Base-by-base conservation (phyloP, 140 eudicot species). In the Bidens hawaiensis region DNA sequence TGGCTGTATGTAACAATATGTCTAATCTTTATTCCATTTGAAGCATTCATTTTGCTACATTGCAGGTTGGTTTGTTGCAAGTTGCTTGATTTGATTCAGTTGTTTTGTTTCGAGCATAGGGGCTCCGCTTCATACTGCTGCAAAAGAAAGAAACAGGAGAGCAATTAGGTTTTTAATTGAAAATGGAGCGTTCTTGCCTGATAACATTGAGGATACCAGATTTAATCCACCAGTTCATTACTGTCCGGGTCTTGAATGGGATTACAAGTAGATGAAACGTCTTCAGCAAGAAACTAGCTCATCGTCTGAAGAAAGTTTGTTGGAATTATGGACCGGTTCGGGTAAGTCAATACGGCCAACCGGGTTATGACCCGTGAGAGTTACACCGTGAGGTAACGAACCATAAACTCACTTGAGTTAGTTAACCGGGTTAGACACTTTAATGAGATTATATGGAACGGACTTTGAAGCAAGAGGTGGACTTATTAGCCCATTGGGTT, bases 51-150 rank as follows among this genome's bases (percentile, higher is more conserved):
- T 54, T 27, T 6, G 14, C 24, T 55, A 6, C 14, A n/a, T 3
- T 2, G 3, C 23, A 7, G 2, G 33, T 25, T 52, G 33, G 4
- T 51, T 23, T 23, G 58, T 23, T 41, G 6, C 15, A 25, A 23
- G 14, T 15, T 43, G n/a, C 24, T 23, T 13, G 16, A 5, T 6
- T 61, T 4, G 3, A 69, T 30, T 17, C 1, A n/a, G 3, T 12
- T 48, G 6, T 67, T 57, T 27, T 22, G 6, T 8, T 53, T 62
- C 40, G 67, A 43, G 41, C 67, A 12, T 69, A 91, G 98, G 99
- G 99, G 88, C 99, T 27, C 99, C 99, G 12, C 99, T 94, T 62
- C 99, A 94, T 68, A 77, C 74, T 58, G 99, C 99, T 62, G 97
- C 99, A 57, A 94, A 88, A 78, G 95, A 88, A 76, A 81, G 86